Conservation (phyloP, 768 basidiomycete species). For the Calocybe cyanea region DNA sequence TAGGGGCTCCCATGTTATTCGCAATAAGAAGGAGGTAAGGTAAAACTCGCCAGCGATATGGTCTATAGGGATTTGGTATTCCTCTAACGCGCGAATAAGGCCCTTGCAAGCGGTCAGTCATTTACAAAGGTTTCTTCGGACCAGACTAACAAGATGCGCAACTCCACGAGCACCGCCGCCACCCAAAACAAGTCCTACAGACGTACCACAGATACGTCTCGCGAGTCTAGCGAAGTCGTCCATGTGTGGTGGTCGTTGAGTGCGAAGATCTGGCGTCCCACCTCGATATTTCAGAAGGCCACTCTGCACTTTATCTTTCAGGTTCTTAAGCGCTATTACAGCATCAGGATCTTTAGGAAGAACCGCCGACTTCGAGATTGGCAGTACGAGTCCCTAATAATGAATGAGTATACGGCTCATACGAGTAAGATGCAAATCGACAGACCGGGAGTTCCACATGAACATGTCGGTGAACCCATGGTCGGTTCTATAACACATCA, state of each 20-base stretch:
- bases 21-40: background rate
- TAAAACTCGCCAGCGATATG: conserved; percentile 71
- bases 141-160: conserved; percentile 33
- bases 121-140: conserved; percentile 5
- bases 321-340: conserved; percentile 81
- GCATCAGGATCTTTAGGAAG: conserved; percentile 83
- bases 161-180: conserved; percentile 93
- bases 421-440: background rate
- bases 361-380: conserved; percentile 53
- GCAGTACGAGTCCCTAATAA: conserved; percentile 65
- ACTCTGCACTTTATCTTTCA: conserved; percentile 90
- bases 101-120: conserved; percentile 47
- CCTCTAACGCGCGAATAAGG: conserved; percentile 88
- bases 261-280: conserved; percentile 52
- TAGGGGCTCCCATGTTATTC: conserved; percentile 19
- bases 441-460: conserved; percentile 87
- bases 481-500: conserved; percentile 60
- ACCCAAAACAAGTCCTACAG: conserved; percentile 91
- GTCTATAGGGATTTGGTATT: conserved; percentile 90
- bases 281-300: conserved; percentile 87
- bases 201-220: conserved; percentile 85
- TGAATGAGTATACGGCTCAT: conserved; percentile 8
- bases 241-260: conserved; percentile 73
- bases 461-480: conserved; percentile 95
- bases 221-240: conserved; percentile 94